Evolutionary conservation across 2,329 filamentous ascomycete genomes (phyloP), one percentile per base, ranked within the genome.

Genomic region (Allantophomopsis lycopodina): DNA sequence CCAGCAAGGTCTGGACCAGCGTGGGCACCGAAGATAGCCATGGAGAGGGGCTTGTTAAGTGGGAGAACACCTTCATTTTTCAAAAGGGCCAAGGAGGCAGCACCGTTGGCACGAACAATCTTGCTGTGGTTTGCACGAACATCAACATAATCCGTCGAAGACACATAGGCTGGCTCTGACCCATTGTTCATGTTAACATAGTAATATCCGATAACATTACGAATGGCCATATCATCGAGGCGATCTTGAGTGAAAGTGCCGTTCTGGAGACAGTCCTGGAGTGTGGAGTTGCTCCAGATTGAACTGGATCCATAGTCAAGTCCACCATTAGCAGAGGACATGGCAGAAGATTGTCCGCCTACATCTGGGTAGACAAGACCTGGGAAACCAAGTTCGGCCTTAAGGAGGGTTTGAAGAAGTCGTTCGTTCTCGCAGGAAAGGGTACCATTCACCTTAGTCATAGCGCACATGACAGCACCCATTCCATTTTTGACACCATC

Each of bases 151-250:
- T 76, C 69, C 4, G 18, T 20, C 5, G 86, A 86, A 50, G 82
- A 82, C 63, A 96, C 94, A 68, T 88, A 96, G 56, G 82, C 74
- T 0, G 62, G 59, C 8, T 53, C 43, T 32, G 42, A 44, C 8
- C 42, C 10, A 13, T 16, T 33, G 12, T 45, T 31, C 47, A 64
- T 63, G 40, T 71, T 71, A 21, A 75, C 71, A 59, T 80, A 80
- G 64, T 76, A 81, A 54, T 71, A 75, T 16, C 76, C 67, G 2
- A 77, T 70, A 73, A 82, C 79, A 54, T 83, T 94, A 51, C 91
- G 77, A 56, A 86, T 81, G 3, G 75, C 84, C 80, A 94, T 94
- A 54, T 96, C 91, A 51, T 95, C 88, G 10, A 96, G 58, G 41
- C 89, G 76, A 72, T 83, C 94, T 49, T 84, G 76, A 1, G 89